Evolutionary conservation across 2,329 filamentous ascomycete genomes (phyloP).

Genomic region (Apiospora koreana): DNA sequence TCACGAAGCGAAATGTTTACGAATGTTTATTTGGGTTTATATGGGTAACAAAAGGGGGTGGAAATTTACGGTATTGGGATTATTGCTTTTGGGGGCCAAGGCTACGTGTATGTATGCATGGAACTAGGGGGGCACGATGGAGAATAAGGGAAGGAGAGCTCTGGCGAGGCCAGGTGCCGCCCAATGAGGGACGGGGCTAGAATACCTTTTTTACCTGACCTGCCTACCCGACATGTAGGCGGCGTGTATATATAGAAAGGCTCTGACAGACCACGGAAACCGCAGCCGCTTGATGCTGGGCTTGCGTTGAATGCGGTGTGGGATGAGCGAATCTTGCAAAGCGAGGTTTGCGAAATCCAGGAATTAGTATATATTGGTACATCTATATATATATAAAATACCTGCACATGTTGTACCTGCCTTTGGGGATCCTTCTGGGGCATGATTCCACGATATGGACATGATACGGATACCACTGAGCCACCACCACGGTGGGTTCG

Average conservation of each 20-base stretch:
- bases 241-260: background rate
- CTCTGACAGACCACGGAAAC: background rate
- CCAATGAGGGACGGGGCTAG: background rate
- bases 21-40: background rate
- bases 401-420: background rate
- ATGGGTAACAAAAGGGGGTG: background rate
- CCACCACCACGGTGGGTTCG: background rate
- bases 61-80: background rate
- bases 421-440: background rate
- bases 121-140: background rate
- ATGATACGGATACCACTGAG: background rate
- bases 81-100: background rate
- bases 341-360: background rate
- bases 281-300: conserved; percentile 7
- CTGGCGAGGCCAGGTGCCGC: conserved; percentile 10
- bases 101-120: background rate
- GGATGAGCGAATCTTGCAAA: background rate
- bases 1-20: conserved; percentile 10
- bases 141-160: background rate
- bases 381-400: background rate
- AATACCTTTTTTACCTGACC: background rate
- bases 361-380: background rate
- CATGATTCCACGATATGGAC: too few species aligned
- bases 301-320: conserved; percentile 3
- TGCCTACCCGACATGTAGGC: background rate